Conservation (phyloP, 2,329 filamentous ascomycete genomes). For the Pseudohalonectria lignicola region DNA sequence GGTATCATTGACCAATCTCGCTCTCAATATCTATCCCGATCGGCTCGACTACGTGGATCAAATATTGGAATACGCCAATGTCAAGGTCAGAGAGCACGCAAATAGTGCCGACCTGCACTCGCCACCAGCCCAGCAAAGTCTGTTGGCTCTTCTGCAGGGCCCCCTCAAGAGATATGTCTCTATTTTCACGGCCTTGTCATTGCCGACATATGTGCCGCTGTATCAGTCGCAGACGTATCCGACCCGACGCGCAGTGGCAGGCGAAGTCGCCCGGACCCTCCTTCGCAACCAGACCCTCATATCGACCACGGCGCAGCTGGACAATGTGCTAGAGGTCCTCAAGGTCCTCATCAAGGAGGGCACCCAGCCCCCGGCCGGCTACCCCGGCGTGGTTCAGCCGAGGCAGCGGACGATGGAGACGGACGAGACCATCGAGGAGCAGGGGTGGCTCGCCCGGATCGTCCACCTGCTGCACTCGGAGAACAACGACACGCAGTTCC, state of each 20-base stretch:
- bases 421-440: conserved; percentile 95
- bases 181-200: conserved; percentile 87
- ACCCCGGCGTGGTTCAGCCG: conserved; percentile 69
- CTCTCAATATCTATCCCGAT: conserved; percentile 91
- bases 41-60: conserved; percentile 92
- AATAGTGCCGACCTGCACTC: conserved; percentile 96
- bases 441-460: conserved; percentile 90
- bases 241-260: conserved; percentile 81
- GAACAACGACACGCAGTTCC: conserved; percentile 89
- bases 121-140: conserved; percentile 72
- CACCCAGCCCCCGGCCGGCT: conserved; percentile 70
- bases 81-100: conserved; percentile 77
- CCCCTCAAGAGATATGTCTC: conserved; percentile 85
- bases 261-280: conserved; percentile 75
- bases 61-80: conserved; percentile 76
- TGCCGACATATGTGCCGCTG: conserved; percentile 85
- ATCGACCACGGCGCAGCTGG: conserved; percentile 65
- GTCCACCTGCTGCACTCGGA: conserved; percentile 76
- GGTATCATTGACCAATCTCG: conserved; percentile 87
- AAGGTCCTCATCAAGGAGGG: conserved; percentile 92
- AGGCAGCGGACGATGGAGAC: conserved; percentile 64
- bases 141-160: conserved; percentile 81
- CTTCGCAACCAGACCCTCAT: conserved; percentile 74
- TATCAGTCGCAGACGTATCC: conserved; percentile 88
- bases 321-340: conserved; percentile 79